phyloP scores from a whole-genome alignment of 495 filamentous ascomycete genomes.

The Neurospora sp. region DNA sequence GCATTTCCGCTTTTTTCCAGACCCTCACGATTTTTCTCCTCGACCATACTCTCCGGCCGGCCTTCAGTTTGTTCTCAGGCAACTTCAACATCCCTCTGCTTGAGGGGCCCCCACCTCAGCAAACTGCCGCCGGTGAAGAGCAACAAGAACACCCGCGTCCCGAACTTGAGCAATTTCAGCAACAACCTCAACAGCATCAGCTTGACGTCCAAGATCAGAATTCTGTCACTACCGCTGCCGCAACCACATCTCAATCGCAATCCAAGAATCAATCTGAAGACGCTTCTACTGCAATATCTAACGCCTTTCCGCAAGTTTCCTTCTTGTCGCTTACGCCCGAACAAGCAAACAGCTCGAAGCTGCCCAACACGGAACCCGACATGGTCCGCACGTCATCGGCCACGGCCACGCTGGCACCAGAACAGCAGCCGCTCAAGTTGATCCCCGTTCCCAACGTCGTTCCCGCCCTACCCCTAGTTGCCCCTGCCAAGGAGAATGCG shows the following conservation, averaged over 20 bases:
- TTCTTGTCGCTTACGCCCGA: neutral
- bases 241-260: neutral
- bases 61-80: slow-evolving; percentile 7
- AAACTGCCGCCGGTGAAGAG: neutral
- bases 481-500: slow-evolving; percentile 8
- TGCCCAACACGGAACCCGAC: neutral
- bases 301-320: neutral
- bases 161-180: neutral
- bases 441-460: slow-evolving; percentile 8
- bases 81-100: neutral
- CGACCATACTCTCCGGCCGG: slow-evolving; percentile 8
- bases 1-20: slow-evolving; percentile 15
- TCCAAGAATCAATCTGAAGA: neutral
- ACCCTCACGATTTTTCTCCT: slow-evolving; percentile 16
- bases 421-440: neutral
- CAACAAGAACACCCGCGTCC: neutral
- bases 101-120: neutral
- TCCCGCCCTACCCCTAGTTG: slow-evolving; percentile 11
- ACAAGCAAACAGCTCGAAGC: neutral
- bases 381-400: slow-evolving; percentile 8
- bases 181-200: neutral
- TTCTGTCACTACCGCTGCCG: slow-evolving; percentile 1
- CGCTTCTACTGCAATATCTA: neutral
- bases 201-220: neutral
- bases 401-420: neutral